Evolutionary conservation across 2,329 filamentous ascomycete species (phyloP).

Genomic region (Proliferodiscus dingleyae): DNA sequence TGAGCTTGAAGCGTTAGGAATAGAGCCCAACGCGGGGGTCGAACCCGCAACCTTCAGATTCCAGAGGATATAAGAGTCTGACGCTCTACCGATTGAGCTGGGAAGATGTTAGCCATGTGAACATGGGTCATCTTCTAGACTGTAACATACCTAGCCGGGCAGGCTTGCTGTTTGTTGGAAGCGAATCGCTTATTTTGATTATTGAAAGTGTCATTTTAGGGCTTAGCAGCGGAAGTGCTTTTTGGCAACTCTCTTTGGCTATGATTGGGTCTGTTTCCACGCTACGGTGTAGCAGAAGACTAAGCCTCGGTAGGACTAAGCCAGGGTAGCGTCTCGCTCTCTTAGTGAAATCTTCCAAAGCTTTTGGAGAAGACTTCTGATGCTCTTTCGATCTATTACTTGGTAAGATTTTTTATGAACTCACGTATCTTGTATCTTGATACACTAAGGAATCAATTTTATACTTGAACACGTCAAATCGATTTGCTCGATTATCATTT

Average conservation of each 20-base stretch:
- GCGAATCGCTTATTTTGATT: background rate
- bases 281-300: too few species aligned
- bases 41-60: slow-evolving; percentile 42
- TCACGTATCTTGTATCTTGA: too few species aligned
- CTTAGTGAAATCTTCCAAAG: too few species aligned
- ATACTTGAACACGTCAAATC: too few species aligned
- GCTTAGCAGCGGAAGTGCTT: background rate
- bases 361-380: too few species aligned
- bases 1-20: background rate
- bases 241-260: background rate
- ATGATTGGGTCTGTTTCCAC: too few species aligned
- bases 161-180: background rate
- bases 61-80: slow-evolving; percentile 1
- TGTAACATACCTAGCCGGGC: slow-evolving; percentile 1
- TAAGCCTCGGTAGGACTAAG: too few species aligned
- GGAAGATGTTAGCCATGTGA: background rate
- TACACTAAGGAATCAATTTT: too few species aligned
- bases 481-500: too few species aligned
- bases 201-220: background rate
- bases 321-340: too few species aligned
- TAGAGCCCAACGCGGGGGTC: slow-evolving; percentile 33
- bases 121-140: slow-evolving; percentile 1
- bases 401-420: too few species aligned
- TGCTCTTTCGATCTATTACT: too few species aligned
- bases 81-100: slow-evolving; percentile 8